Percentiles rank a stretch among this genome's conserved stretches.
These are phyloP conservation scores for Pichia sp. DNA, from an alignment of 1,139 yeast species.

Conservation along the genomic window DNA sequence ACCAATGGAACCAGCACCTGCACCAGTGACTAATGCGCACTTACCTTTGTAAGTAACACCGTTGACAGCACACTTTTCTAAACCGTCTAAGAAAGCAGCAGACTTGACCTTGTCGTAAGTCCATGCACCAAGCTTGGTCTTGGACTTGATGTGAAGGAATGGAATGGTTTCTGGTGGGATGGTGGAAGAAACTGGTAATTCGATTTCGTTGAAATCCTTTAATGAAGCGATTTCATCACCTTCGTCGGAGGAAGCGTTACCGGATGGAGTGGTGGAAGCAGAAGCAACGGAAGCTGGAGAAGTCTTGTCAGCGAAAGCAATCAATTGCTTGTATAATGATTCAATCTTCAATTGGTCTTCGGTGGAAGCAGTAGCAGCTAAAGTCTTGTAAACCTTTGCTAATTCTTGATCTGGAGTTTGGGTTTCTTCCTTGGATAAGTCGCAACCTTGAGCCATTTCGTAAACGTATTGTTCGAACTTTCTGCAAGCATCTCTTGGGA, in stretches of 20 bases:
- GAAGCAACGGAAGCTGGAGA: constrained; percentile 71
- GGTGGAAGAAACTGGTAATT: constrained; percentile 70
- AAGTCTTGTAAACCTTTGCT: constrained; percentile 79
- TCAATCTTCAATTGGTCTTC: constrained; percentile 77
- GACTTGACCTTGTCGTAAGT: constrained; percentile 78
- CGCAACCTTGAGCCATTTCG: constrained; percentile 97
- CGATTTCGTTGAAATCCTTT: constrained; percentile 66
- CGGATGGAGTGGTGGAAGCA: constrained; percentile 45
- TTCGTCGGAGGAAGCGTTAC: constrained; percentile 40
- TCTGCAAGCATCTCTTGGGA: constrained; percentile 86
- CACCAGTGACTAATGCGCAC: constrained; percentile 93
- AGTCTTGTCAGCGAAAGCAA: constrained; percentile 68
- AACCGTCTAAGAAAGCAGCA: constrained; percentile 78
- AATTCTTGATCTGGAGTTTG: constrained; percentile 85
- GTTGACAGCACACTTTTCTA: constrained; percentile 89
- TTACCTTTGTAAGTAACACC: constrained; percentile 91
- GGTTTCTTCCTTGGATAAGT: constrained; percentile 63
- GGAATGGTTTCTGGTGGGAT: constrained; percentile 89
- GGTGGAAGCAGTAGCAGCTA: constrained; percentile 63
- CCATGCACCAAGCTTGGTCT: constrained; percentile 74
- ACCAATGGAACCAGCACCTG: constrained; percentile 99
- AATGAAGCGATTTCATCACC: constrained; percentile 72
- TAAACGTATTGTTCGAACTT: constrained; percentile 94
- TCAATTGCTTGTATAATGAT: constrained; percentile 73
- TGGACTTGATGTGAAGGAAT: constrained; percentile 87